Conservation (phyloP, 148 eudicot genomes). For the Pouteria glomerata region DNA sequence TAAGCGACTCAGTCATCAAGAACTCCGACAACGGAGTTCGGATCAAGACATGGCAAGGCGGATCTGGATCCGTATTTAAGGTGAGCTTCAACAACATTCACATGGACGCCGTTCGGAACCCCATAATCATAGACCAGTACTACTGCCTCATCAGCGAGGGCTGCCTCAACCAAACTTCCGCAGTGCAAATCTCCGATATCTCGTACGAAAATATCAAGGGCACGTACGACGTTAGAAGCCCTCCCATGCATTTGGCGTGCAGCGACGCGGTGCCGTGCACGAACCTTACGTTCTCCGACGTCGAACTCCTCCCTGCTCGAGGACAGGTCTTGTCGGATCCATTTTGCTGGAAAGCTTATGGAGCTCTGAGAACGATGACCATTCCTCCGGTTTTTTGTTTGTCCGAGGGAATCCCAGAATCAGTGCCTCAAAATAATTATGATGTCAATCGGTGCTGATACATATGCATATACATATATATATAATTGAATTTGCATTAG, state of each 20-base stretch:
- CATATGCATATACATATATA: no score
- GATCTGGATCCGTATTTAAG: conserved; percentile 72
- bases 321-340: conserved; percentile 4
- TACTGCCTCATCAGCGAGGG: conserved; percentile 48
- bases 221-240: conserved; percentile 26
- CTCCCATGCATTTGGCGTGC: conserved; percentile 6
- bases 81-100: conserved; percentile 55
- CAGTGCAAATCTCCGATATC: conserved; percentile 43
- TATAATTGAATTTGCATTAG: no score
- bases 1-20: conserved; percentile 55
- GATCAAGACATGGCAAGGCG: conserved; percentile 98
- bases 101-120: conserved; percentile 87
- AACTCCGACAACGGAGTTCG: conserved; percentile 85
- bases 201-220: conserved; percentile 54
- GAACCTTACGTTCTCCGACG: conserved; percentile 7
- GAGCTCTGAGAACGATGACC: neutral
- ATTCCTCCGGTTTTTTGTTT: conserved; percentile 13
- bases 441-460: no score
- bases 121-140: conserved; percentile 84
- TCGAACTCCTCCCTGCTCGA: conserved; percentile 9
- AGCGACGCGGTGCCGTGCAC: conserved; percentile 16
- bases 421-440: neutral
- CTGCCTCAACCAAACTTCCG: conserved; percentile 70
- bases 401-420: conserved; percentile 7
- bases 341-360: conserved; percentile 13